Percentiles rank a stretch among this genome's conserved stretches.
phyloP scores from a whole-genome alignment of 306 rosid species.

The Malus asiatica region DNA sequence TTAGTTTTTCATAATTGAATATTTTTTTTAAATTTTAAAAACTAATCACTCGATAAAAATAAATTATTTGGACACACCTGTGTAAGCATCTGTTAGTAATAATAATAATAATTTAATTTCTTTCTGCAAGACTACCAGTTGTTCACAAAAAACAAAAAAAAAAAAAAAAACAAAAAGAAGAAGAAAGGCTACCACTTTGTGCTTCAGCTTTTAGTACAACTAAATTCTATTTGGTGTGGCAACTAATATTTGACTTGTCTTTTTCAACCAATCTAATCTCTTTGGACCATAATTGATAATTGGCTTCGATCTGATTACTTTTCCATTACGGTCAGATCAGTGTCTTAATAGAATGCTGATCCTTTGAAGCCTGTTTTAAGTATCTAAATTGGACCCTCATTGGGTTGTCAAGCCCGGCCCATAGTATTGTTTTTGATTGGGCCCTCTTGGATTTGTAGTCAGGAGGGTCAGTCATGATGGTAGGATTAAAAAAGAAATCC shows the following conservation, averaged over 20 bases:
- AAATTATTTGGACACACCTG: no score
- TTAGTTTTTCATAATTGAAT: no score
- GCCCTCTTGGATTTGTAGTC: background rate
- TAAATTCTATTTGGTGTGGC: background rate
- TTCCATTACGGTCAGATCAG: background rate
- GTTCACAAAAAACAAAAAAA: no score
- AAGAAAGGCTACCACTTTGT: background rate
- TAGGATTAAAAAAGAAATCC: background rate
- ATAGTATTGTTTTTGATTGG: background rate
- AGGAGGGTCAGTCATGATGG: background rate
- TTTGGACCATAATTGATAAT: background rate
- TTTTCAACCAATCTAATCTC: background rate
- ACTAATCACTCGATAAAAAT: no score
- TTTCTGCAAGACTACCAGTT: no score
- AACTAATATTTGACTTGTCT: background rate
- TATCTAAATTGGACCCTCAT: background rate
- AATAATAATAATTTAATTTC: no score
- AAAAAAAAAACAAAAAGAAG: accelerated
- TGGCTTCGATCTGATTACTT: background rate
- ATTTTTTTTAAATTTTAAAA: no score
- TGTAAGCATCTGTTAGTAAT: no score
- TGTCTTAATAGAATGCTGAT: background rate
- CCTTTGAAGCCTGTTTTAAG: background rate
- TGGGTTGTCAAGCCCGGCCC: background rate
- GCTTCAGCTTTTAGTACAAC: background rate